phyloP scores from a whole-genome alignment of 495 filamentous ascomycete genomes.

The Trichoderma asperelloides region DNA sequence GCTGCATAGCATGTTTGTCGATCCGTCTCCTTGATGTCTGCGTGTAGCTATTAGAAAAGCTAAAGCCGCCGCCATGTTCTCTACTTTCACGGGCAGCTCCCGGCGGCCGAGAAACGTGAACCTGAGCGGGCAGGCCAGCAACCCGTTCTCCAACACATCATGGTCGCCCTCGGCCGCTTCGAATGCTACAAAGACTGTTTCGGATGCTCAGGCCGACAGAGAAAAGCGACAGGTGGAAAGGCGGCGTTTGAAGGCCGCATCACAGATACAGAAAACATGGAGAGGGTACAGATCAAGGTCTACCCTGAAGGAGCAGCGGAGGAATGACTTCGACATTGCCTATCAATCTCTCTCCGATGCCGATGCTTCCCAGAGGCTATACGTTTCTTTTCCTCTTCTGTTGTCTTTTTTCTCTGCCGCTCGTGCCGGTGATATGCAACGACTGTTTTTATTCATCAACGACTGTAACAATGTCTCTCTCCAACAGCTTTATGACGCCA shows the following conservation, averaged over 20 bases:
- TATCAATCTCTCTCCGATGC: constrained; percentile 17
- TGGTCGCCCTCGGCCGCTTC: constrained; percentile 35
- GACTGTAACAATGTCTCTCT: constrained; percentile 28
- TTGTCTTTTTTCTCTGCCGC: constrained; percentile 24
- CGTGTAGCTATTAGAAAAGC: background rate
- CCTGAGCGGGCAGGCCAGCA: constrained; percentile 71
- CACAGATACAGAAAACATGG: constrained; percentile 73
- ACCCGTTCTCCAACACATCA: constrained; percentile 57
- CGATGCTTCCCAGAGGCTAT: constrained; percentile 18
- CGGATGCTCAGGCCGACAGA: constrained; percentile 78
- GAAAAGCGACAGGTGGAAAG: constrained; percentile 71
- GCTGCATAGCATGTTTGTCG: background rate
- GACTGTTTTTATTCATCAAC: constrained; percentile 26
- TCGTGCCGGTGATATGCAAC: constrained; percentile 23
- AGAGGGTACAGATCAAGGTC: constrained; percentile 63
- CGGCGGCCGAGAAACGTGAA: constrained; percentile 85
- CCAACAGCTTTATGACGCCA: constrained; percentile 15
- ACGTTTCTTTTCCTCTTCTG: constrained; percentile 26
- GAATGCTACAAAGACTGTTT: constrained; percentile 67
- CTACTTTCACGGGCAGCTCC: constrained; percentile 79
- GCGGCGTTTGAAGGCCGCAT: constrained; percentile 64
- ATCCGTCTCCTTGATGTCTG: background rate
- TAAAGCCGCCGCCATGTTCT: constrained; percentile 55
- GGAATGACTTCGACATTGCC: constrained; percentile 58
- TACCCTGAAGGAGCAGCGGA: constrained; percentile 46